phyloP scores from a whole-genome alignment of 1,284 basidiomycete genomes.

The Cryptococcus wingfieldii region DNA sequence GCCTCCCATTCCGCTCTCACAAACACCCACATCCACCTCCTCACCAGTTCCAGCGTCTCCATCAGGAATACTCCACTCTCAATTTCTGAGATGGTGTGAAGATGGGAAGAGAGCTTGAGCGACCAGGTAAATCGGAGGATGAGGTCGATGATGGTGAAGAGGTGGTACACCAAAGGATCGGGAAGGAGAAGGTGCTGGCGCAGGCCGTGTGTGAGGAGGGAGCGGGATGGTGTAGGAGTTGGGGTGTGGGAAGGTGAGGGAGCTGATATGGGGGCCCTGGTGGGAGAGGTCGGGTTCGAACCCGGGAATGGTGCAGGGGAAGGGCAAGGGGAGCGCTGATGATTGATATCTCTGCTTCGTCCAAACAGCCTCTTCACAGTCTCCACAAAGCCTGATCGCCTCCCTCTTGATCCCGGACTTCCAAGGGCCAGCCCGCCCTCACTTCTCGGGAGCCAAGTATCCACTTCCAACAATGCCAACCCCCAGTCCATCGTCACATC shows the following conservation, averaged over 20 bases:
- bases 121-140: conserved; percentile 92
- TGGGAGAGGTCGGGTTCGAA: background rate
- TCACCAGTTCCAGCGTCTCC: conserved; percentile 81
- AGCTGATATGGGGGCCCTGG: conserved; percentile 1
- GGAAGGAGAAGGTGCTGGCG: conserved; percentile 68
- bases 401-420: conserved; percentile 3
- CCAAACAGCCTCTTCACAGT: conserved; percentile 11
- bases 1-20: conserved; percentile 93
- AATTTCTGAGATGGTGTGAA: conserved; percentile 76
- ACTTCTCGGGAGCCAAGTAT: conserved; percentile 39
- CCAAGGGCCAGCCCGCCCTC: conserved; percentile 7
- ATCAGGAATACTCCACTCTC: conserved; percentile 82
- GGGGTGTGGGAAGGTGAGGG: background rate
- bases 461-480: conserved; percentile 63
- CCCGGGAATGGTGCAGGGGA: conserved; percentile 20
- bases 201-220: conserved; percentile 62
- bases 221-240: conserved; percentile 14
- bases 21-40: conserved; percentile 96
- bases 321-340: conserved; percentile 44
- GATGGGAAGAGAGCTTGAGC: conserved; percentile 81
- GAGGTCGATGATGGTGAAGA: conserved; percentile 78
- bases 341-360: conserved; percentile 7
- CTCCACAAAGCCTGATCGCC: background rate
- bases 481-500: conserved; percentile 99
- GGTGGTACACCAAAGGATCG: conserved; percentile 72